Evolutionary conservation across 352 stramenopile genomes (phyloP), one percentile per base, ranked within the genome.

Genomic region (Aphanomyces cochlioides): DNA sequence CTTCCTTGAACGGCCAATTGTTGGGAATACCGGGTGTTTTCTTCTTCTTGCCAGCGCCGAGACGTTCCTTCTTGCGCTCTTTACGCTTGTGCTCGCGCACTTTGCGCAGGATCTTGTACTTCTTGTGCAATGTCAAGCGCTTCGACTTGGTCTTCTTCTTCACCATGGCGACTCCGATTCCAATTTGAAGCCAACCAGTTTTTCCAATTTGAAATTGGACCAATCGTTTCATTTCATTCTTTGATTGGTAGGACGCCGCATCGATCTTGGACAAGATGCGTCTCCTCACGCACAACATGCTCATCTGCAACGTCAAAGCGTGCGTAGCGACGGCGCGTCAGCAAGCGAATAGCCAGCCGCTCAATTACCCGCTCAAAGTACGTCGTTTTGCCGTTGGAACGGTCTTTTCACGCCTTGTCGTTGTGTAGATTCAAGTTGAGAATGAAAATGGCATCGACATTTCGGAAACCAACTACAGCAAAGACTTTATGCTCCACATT

Each of bases 71-170:
- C 81, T 98, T 98, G 56, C 93, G 91, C 72, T 97, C 86, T 78
- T 97, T 90, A 37, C 96, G 90, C 76, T 98, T 90, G 75, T 98
- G 97, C 82, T 99, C 95, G 65, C 82, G 81, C 77, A 94, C 86
- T 75, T 93, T 95, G 72, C 85, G 87, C 47, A 87, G 81, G 75
- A 97, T 96, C 80, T 99, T 99, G 87, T 99, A 99, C 83, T 99
- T 99, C 87, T 99, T 97, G 82, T 99, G 97, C 57, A 99, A 88
- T 57, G 96, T 96, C 66, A 94, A 87, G 54, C 97, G 87, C 79
- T 98, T 98, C 36, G 91, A 98, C 82, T 99, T 98, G 70, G 92
- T 92, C 88, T 99, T 99, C 84, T 99, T 99, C 81, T 99, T 98
- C 38, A 99, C 96, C 97, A 99, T 99, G 47, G 38, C 89, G 47